Conservation (phyloP, 441 rosid genomes). For the Populus hybrid region DNA sequence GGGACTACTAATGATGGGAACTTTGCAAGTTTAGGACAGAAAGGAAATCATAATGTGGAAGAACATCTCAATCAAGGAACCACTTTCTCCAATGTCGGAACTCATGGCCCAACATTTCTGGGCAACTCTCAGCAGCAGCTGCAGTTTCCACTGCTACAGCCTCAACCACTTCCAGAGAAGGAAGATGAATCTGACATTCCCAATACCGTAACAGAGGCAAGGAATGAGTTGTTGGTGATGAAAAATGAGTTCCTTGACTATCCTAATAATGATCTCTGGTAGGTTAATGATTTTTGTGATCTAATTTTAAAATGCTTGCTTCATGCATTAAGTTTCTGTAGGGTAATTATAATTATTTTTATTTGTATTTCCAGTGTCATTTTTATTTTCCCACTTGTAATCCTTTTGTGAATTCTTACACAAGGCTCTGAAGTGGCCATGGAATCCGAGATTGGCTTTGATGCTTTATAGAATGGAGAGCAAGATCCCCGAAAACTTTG, state of each 20-base stretch:
- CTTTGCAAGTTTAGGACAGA: slow-evolving; percentile 2
- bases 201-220: neutral
- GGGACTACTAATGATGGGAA: neutral
- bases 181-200: neutral
- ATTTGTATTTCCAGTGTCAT: neutral
- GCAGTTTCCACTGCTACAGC: neutral
- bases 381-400: neutral
- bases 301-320: neutral
- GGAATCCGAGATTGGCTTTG: neutral
- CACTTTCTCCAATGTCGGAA: slow-evolving; percentile 5
- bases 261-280: slow-evolving; percentile 12
- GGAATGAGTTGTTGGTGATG: slow-evolving; percentile 1
- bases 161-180: neutral
- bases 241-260: neutral
- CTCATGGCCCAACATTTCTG: neutral
- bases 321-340: neutral
- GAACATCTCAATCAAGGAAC: neutral
- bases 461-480: neutral
- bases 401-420: neutral
- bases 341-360: neutral
- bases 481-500: no score
- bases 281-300: neutral
- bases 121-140: slow-evolving; percentile 6
- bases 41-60: slow-evolving; percentile 13
- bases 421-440: neutral